Base-by-base conservation (phyloP, 2,329 filamentous ascomycete genomes). In the Colletotrichum sp. region DNA sequence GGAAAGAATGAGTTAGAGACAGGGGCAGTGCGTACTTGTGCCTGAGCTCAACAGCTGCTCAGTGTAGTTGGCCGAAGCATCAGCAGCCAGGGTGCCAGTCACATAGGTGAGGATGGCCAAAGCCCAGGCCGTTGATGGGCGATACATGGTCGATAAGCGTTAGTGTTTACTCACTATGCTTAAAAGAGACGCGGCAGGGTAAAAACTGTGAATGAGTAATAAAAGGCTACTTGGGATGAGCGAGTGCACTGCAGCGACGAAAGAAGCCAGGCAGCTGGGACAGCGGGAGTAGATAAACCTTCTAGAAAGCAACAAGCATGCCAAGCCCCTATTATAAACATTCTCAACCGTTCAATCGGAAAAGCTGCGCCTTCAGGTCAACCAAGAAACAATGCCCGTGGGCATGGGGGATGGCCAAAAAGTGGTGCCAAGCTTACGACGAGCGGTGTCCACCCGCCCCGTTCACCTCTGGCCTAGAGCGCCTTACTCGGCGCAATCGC, bases 61-160 rank as follows among this genome's bases (percentile, higher is more conserved):
- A 0, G 74, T 78, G 66, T 78, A 78, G 75, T 78, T 78, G 52
- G 70, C 68, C 8, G 77, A 78, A 7, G 76, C 76, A 69, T 71
- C 69, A 10, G 74, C 73, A 4, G 74, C 76, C 14, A 76, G 62
- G 12, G 69, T 68, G 21, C 69, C 55, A 52, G 66, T 64, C 55
- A 69, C 77, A 28, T 76, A 69, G 34, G 76, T 72, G 61, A 78
- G 73, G 30, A 68, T 56, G 62, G 74, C 76, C 18, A 71, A n/a
- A 26, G 26, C n/a, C 48, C 69, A 71, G 6, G 61, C 48, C 7
- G 48, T 48, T 16, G 26, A 58, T 26, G 48, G 52, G 12, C n/a
- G 16, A 24, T 52, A 43, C 62, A 67, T 71, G 24, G 26, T 58
- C 4, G 56, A n/a, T 8, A 32, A 28, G 9, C 56, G 16, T 4